These are phyloP conservation scores for Cordyceps javanica DNA, from an alignment of 2,329 filamentous ascomycete species.

Conservation along the genomic window DNA sequence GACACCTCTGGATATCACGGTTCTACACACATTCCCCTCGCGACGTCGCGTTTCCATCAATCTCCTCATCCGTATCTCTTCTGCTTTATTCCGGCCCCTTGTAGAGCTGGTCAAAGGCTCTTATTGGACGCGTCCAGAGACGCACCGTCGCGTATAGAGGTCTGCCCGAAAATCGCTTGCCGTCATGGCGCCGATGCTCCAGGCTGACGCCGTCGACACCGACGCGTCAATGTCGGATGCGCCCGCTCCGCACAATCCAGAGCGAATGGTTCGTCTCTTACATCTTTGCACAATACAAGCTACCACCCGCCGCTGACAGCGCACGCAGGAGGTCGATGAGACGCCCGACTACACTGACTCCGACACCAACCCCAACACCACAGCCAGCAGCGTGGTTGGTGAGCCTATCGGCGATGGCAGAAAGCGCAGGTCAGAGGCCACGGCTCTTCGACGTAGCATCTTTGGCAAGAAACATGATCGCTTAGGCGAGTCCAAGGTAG, in stretches of 20 bases:
- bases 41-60: constrained; percentile 7
- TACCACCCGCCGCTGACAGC: not conserved
- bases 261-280: constrained; percentile 43
- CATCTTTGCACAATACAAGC: not conserved
- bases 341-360: constrained; percentile 62
- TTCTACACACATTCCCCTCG: not conserved
- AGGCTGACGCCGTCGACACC: constrained; percentile 47
- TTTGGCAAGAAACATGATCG: constrained; percentile 93
- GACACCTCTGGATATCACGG: not conserved
- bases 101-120: constrained; percentile 7
- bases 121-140: constrained; percentile 39
- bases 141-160: constrained; percentile 49
- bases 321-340: constrained; percentile 53
- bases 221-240: constrained; percentile 61
- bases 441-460: constrained; percentile 83
- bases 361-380: constrained; percentile 61
- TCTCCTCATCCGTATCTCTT: not conserved
- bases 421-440: constrained; percentile 78
- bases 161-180: constrained; percentile 22
- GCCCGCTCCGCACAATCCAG: constrained; percentile 38
- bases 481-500: constrained; percentile 85
- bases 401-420: constrained; percentile 70
- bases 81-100: not conserved
- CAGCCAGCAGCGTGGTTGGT: constrained; percentile 78
- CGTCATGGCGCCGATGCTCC: constrained; percentile 50